phyloP scores from a whole-genome alignment of 805 yeast species.

The Ogataea naganishii region DNA sequence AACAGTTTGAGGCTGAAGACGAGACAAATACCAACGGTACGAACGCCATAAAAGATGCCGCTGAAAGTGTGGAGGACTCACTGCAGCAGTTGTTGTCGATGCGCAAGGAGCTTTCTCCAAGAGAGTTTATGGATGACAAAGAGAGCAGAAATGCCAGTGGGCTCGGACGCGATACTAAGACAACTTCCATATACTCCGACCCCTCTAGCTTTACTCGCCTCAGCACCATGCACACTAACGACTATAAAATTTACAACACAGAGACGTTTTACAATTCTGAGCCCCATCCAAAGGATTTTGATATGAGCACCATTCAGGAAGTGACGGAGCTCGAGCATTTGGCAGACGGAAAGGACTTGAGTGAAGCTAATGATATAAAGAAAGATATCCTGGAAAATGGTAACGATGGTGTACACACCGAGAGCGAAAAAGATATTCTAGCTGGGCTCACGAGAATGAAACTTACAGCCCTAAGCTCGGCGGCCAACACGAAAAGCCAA shows the following conservation, averaged over 20 bases:
- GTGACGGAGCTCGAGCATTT: constrained; percentile 20
- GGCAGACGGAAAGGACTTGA: constrained; percentile 3
- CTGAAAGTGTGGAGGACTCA: constrained; percentile 13
- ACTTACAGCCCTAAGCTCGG: constrained; percentile 1
- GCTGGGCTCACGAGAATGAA: constrained; percentile 2
- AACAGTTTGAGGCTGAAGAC: constrained; percentile 9
- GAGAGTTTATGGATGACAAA: neutral
- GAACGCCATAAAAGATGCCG: constrained; percentile 1
- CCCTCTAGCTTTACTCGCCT: constrained; percentile 13
- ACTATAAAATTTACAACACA: constrained; percentile 20
- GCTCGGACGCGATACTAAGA: constrained; percentile 1
- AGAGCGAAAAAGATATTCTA: neutral
- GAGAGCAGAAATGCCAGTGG: neutral
- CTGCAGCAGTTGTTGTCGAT: constrained; percentile 17
- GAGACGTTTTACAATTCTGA: too few relatives aligned
- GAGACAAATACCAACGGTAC: neutral
- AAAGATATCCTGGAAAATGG: neutral
- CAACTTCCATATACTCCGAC: constrained; percentile 10
- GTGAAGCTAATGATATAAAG: neutral
- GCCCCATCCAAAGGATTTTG: too few relatives aligned
- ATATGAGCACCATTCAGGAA: constrained; percentile 27
- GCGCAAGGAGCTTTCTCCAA: constrained; percentile 17
- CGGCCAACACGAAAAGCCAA: neutral
- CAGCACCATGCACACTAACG: constrained; percentile 23
- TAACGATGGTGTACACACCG: neutral